These are phyloP conservation scores for Aspergillus baeticus DNA, from an alignment of 495 filamentous ascomycete species.

Conservation along the genomic window DNA sequence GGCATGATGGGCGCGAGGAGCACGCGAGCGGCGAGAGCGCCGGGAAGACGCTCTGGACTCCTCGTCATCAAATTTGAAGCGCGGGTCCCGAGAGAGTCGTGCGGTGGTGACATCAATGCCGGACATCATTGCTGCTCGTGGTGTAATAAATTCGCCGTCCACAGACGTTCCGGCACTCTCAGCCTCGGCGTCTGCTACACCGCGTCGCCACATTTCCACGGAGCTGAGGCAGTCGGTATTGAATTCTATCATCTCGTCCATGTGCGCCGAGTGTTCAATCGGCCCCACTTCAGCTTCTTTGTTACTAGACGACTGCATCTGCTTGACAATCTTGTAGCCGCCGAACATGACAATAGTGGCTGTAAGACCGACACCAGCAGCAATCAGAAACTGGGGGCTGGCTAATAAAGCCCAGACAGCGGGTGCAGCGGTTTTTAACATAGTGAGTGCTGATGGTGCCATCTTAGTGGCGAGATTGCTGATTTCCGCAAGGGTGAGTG, in stretches of 20 bases:
- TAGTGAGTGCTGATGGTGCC: conserved; percentile 71
- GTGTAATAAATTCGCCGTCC: conserved; percentile 84
- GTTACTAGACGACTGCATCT: conserved; percentile 49
- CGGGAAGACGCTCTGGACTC: conserved; percentile 37
- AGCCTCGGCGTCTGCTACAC: conserved; percentile 69
- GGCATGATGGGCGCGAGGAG: conserved; percentile 11
- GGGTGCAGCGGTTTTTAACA: conserved; percentile 76
- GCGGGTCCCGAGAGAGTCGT: conserved; percentile 31
- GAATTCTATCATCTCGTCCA: conserved; percentile 61
- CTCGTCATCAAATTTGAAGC: conserved; percentile 43
- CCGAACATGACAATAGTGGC: conserved; percentile 92
- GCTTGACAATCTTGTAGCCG: conserved; percentile 95
- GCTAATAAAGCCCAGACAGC: conserved; percentile 83
- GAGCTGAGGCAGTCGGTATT: conserved; percentile 55
- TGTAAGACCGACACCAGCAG: conserved; percentile 82
- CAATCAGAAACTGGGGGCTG: conserved; percentile 89
- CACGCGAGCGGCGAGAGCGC: conserved; percentile 38
- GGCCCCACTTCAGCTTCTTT: not conserved
- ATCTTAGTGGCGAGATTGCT: conserved; percentile 78
- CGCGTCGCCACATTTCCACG: conserved; percentile 84
- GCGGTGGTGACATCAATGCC: conserved; percentile 47
- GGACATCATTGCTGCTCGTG: conserved; percentile 63
- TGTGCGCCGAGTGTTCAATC: conserved; percentile 15
- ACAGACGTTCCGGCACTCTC: conserved; percentile 64
- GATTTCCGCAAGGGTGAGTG: conserved; percentile 88